phyloP scores from a whole-genome alignment of 2,329 filamentous ascomycete genomes.

The Thielaviopsis euricoi region DNA sequence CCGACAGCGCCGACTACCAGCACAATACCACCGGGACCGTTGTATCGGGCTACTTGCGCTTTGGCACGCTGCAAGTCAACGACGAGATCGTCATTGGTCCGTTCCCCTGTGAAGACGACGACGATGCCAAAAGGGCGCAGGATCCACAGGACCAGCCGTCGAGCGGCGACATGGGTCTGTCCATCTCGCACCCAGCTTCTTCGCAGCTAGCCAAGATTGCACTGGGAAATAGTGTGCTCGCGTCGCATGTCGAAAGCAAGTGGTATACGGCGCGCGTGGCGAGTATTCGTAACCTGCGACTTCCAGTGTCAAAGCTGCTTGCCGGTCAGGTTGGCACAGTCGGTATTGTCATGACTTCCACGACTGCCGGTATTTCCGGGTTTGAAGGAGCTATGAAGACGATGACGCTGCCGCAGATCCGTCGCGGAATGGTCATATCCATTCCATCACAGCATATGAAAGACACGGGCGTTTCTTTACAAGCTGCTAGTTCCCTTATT shows the following conservation, averaged over 20 bases:
- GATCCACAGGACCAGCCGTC: constrained; percentile 30
- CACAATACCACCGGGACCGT: constrained; percentile 46
- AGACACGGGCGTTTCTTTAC: constrained; percentile 38
- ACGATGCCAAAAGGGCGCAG: constrained; percentile 12
- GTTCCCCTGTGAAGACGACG: constrained; percentile 39
- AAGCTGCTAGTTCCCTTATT: constrained; percentile 50
- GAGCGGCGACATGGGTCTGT: constrained; percentile 18
- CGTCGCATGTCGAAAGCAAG: constrained; percentile 40
- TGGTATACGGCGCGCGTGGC: constrained; percentile 72
- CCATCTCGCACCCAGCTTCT: constrained; percentile 36
- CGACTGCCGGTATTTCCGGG: constrained; percentile 14
- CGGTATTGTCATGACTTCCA: constrained; percentile 48
- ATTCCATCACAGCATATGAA: constrained; percentile 42
- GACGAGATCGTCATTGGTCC: constrained; percentile 68
- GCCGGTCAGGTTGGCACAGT: constrained; percentile 81
- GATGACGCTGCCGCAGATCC: constrained; percentile 27
- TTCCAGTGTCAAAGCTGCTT: constrained; percentile 61
- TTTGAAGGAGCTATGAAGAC: constrained; percentile 10
- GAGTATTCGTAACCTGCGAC: constrained; percentile 72
- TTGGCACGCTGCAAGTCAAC: constrained; percentile 60
- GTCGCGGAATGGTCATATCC: constrained; percentile 73
- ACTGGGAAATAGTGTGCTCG: constrained; percentile 35
- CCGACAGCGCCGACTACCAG: constrained; percentile 18
- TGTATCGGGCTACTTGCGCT: constrained; percentile 69
- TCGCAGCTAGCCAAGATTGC: constrained; percentile 35